phyloP scores from a whole-genome alignment of 2,329 filamentous ascomycete species.

The Colletotrichum chlorophyti region DNA sequence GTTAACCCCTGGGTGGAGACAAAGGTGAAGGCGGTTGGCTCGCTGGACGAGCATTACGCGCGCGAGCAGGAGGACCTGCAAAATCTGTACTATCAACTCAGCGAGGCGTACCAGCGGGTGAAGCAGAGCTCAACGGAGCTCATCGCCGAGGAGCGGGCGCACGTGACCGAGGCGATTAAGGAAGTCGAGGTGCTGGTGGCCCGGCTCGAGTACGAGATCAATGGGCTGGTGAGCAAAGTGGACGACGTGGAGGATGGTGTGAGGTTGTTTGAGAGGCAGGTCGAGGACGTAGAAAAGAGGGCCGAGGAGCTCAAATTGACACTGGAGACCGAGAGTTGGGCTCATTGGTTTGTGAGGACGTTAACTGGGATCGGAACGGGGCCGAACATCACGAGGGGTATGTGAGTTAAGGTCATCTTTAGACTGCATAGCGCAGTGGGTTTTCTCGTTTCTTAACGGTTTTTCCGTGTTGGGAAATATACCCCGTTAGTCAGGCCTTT shows the following conservation, averaged over 20 bases:
- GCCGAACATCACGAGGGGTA: slow-evolving; percentile 57
- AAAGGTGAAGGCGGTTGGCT: slow-evolving; percentile 62
- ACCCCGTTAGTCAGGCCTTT: too few species aligned
- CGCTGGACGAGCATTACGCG: slow-evolving; percentile 67
- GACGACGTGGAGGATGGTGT: slow-evolving; percentile 88
- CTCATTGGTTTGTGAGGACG: slow-evolving; percentile 69
- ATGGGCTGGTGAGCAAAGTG: slow-evolving; percentile 78
- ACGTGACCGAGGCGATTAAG: slow-evolving; percentile 74
- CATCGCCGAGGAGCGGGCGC: slow-evolving; percentile 71
- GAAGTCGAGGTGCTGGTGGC: slow-evolving; percentile 83
- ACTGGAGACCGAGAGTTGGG: slow-evolving; percentile 69
- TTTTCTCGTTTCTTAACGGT: background rate
- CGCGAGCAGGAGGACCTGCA: slow-evolving; percentile 71
- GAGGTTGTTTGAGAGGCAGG: slow-evolving; percentile 78
- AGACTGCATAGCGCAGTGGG: slow-evolving; percentile 25
- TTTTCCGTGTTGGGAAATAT: slow-evolving; percentile 13
- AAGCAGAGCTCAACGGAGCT: slow-evolving; percentile 73
- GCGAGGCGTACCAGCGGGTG: slow-evolving; percentile 73
- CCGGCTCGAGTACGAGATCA: slow-evolving; percentile 91
- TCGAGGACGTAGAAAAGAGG: slow-evolving; percentile 71
- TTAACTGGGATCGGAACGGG: slow-evolving; percentile 67
- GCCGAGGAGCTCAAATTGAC: slow-evolving; percentile 68
- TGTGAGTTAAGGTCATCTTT: background rate
- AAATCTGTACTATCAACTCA: slow-evolving; percentile 70
- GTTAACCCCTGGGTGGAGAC: slow-evolving; percentile 67